These are phyloP conservation scores for Auriculariales sp. DNA, from an alignment of 768 basidiomycete genomes.

Conservation along the genomic window DNA sequence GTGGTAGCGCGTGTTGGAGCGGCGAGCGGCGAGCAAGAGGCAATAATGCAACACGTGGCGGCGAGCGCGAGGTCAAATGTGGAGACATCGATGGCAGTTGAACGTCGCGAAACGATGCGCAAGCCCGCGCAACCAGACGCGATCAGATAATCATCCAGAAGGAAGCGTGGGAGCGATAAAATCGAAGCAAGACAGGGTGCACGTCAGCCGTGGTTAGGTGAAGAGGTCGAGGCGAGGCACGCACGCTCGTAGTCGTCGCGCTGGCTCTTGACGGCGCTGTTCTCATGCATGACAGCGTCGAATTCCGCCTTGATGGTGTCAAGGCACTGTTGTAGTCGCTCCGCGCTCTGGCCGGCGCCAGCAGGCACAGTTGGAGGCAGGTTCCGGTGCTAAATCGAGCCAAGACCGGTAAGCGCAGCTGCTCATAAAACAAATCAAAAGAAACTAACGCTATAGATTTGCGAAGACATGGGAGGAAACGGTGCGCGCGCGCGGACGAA, in stretches of 20 bases:
- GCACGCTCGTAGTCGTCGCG: conserved; percentile 85
- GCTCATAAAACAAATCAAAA: too few relatives aligned
- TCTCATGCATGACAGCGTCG: conserved; percentile 56
- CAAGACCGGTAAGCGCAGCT: too few relatives aligned
- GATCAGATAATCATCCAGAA: neutral
- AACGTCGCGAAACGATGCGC: conserved; percentile 2
- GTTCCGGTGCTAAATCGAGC: conserved; percentile 30
- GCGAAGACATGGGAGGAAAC: too few relatives aligned
- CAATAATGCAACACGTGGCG: too few relatives aligned
- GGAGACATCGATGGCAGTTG: conserved; percentile 7
- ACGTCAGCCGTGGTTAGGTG: too few relatives aligned
- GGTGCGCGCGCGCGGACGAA: too few relatives aligned
- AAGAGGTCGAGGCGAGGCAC: conserved; percentile 19
- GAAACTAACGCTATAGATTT: too few relatives aligned
- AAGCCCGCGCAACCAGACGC: neutral
- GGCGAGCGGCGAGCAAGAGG: neutral
- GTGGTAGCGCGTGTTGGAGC: conserved; percentile 1
- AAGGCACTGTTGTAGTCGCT: conserved; percentile 59
- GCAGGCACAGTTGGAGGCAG: conserved; percentile 25
- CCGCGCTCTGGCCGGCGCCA: conserved; percentile 16
- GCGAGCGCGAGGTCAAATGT: too few relatives aligned
- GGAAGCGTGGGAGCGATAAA: neutral
- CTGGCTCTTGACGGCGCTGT: conserved; percentile 53
- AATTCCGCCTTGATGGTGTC: conserved; percentile 77
- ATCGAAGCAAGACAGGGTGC: neutral